Conservation (phyloP, 257 asterid genomes). For the Fraxinus pennsylvanica region DNA sequence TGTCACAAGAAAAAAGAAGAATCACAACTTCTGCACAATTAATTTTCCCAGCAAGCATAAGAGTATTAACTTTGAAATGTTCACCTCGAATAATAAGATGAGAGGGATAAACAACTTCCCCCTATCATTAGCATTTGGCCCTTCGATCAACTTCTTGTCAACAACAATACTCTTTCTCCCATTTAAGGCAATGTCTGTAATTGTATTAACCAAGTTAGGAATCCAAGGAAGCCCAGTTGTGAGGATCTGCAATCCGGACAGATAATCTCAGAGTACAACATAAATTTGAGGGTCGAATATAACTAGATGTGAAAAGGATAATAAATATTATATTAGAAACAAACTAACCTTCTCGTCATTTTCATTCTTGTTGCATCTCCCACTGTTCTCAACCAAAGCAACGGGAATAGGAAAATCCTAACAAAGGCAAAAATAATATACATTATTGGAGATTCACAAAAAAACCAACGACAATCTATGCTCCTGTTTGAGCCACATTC, state of each 20-base stretch:
- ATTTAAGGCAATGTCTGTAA: constrained; percentile 64
- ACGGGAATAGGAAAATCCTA: constrained; percentile 67
- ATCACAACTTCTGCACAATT: constrained; percentile 3
- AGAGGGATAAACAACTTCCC: constrained; percentile 78
- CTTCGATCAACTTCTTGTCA: constrained; percentile 83
- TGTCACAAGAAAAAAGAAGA: constrained; percentile 28
- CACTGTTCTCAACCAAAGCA: constrained; percentile 96
- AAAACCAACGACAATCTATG: constrained; percentile 20
- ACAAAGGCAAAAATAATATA: constrained; percentile 23
- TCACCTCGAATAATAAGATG: constrained; percentile 70
- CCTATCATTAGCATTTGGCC: constrained; percentile 77
- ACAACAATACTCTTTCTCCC: constrained; percentile 66
- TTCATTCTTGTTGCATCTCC: constrained; percentile 93
- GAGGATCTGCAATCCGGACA: constrained; percentile 56
- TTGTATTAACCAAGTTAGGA: constrained; percentile 59
- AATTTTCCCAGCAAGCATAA: background rate
- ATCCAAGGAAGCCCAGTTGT: constrained; percentile 85
- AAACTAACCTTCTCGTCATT: constrained; percentile 76
- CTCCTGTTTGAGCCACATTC: too few relatives aligned
- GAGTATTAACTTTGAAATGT: constrained; percentile 22
- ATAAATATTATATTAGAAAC: background rate
- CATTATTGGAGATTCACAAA: constrained; percentile 9
- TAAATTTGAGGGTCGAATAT: background rate
- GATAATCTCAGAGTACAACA: background rate
- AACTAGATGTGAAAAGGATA: background rate